Conservation (phyloP, 2,329 filamentous ascomycete genomes). For the Thyridium curvatum region DNA sequence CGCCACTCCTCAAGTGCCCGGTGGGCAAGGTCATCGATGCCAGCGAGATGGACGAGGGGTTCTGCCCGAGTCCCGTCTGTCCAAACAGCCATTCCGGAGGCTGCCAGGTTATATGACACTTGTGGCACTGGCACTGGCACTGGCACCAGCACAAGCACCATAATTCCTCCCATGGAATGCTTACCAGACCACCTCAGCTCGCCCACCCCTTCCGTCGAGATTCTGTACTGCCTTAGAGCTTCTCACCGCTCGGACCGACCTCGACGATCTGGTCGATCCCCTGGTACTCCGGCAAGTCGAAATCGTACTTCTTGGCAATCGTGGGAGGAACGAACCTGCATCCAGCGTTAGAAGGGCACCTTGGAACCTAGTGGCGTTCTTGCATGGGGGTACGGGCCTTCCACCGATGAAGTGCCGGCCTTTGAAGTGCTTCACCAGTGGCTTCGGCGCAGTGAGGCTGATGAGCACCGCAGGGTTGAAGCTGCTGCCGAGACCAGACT, state of each 20-base stretch:
- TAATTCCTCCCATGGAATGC: too few relatives aligned
- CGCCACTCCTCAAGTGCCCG: conserved; percentile 41
- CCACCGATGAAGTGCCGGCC: conserved; percentile 92
- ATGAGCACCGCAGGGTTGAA: conserved; percentile 80
- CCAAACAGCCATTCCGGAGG: conserved; percentile 52
- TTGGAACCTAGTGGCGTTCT: conserved; percentile 4
- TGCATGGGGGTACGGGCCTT: conserved; percentile 43
- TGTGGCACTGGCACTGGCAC: background rate
- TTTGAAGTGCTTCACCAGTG: conserved; percentile 73
- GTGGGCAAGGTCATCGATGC: conserved; percentile 29
- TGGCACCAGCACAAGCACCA: too few relatives aligned
- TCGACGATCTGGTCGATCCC: conserved; percentile 89
- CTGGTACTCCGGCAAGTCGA: conserved; percentile 77
- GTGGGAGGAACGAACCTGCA: conserved; percentile 69
- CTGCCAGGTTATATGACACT: conserved; percentile 44
- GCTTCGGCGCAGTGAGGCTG: conserved; percentile 90
- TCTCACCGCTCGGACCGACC: conserved; percentile 45
- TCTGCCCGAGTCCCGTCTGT: conserved; percentile 53
- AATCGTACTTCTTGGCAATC: conserved; percentile 77
- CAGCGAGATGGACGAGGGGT: conserved; percentile 43
- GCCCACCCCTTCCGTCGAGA: too few relatives aligned
- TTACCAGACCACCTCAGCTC: too few relatives aligned
- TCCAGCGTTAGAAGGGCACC: conserved; percentile 3
- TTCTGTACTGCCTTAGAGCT: conserved; percentile 34
- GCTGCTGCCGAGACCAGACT: conserved; percentile 66